Evolutionary conservation across 2,329 filamentous ascomycete species (phyloP).

Genomic region (Fusarium humuli): DNA sequence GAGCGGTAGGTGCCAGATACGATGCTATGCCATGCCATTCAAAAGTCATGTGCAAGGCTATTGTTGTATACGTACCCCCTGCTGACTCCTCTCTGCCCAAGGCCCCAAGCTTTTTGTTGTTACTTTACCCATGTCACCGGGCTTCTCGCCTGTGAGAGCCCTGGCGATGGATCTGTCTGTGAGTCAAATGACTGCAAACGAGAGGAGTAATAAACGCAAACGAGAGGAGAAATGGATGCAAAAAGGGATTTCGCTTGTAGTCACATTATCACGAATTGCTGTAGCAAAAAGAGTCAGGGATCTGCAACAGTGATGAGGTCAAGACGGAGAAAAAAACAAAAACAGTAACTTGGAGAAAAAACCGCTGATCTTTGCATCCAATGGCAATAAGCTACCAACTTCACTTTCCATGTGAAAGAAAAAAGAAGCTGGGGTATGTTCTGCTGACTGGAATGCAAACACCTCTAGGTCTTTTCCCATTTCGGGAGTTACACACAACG

Average conservation of each 20-base stretch:
- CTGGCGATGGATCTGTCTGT: background rate
- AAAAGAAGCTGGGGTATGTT: background rate
- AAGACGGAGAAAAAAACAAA: conserved; percentile 14
- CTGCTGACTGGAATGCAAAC: conserved; percentile 1
- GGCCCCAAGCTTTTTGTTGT: conserved; percentile 9
- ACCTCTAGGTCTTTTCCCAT: conserved; percentile 4
- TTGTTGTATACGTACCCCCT: conserved; percentile 29
- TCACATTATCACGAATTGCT: background rate
- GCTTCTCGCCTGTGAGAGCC: conserved; percentile 31
- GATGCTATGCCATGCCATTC: conserved; percentile 6
- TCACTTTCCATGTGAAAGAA: conserved; percentile 26
- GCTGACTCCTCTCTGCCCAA: conserved; percentile 22
- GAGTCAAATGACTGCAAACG: background rate
- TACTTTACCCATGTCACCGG: conserved; percentile 21
- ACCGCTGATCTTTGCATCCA: conserved; percentile 36
- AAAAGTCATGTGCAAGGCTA: conserved; percentile 26
- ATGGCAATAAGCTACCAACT: conserved; percentile 28
- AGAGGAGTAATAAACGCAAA: background rate
- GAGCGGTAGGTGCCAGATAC: conserved; percentile 41
- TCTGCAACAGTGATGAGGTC: conserved; percentile 26
- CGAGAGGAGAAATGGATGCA: background rate
- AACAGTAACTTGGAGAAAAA: background rate
- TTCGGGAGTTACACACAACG: conserved; percentile 24
- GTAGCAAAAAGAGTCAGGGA: background rate
- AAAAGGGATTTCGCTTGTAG: background rate